Evolutionary conservation across 2,329 filamentous ascomycete species (phyloP).

Genomic region (Diaporthe citri): DNA sequence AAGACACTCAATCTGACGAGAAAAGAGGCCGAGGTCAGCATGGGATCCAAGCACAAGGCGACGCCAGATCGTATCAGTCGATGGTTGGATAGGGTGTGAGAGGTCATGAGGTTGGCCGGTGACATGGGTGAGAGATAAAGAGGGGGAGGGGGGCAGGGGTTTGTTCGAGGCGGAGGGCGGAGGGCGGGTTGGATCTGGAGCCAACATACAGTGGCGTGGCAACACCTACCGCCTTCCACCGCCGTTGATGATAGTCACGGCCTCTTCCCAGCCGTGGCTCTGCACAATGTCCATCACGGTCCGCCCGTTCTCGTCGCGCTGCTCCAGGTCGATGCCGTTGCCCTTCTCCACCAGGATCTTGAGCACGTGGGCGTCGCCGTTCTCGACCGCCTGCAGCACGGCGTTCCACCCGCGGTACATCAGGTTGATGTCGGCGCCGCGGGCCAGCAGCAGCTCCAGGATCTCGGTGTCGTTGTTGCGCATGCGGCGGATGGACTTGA

Average conservation of each 20-base stretch:
- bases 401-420: conserved; percentile 76
- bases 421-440: conserved; percentile 76
- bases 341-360: conserved; percentile 59
- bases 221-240: conserved; percentile 40
- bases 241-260: conserved; percentile 58
- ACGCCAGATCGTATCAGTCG: conserved; percentile 14
- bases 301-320: conserved; percentile 45
- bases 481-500: conserved; percentile 75
- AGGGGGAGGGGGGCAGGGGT: not conserved
- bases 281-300: conserved; percentile 69
- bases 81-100: not conserved
- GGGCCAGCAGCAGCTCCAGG: conserved; percentile 71
- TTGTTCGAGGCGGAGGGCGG: not conserved
- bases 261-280: conserved; percentile 70
- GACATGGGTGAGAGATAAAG: not conserved
- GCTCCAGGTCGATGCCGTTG: conserved; percentile 44
- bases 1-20: conserved; percentile 38
- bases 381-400: conserved; percentile 75
- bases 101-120: not conserved
- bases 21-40: not conserved
- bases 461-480: conserved; percentile 69
- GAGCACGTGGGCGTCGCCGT: conserved; percentile 69
- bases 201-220: conserved; percentile 17
- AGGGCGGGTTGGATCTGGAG: conserved; percentile 15
- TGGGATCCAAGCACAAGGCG: not conserved